phyloP scores from a whole-genome alignment of 2,329 filamentous ascomycete species.

The Podosphaera xanthii region DNA sequence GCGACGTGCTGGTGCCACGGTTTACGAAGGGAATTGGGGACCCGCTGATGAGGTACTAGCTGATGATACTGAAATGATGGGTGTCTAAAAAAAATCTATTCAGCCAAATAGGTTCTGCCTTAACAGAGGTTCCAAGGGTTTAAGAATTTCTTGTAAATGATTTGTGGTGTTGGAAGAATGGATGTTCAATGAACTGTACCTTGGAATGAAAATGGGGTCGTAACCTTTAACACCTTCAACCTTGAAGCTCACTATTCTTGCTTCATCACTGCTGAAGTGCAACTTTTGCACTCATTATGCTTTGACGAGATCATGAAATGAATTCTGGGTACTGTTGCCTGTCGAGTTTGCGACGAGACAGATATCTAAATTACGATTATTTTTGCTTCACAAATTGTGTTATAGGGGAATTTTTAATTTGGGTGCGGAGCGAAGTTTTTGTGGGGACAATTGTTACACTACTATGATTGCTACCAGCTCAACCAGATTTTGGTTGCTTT shows the following conservation, averaged over 20 bases:
- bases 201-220: neutral
- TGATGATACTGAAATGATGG: constrained; percentile 18
- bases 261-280: constrained; percentile 7
- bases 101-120: neutral
- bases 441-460: neutral
- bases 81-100: constrained; percentile 11
- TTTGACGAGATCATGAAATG: constrained; percentile 13
- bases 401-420: neutral
- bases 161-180: constrained; percentile 11
- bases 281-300: constrained; percentile 8
- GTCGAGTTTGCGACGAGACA: constrained; percentile 6
- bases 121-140: neutral
- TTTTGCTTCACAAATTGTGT: neutral
- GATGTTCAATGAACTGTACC: constrained; percentile 3
- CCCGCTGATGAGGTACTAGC: constrained; percentile 32
- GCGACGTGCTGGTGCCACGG: constrained; percentile 68
- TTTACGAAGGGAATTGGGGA: constrained; percentile 92
- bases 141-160: neutral
- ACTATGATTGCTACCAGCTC: constrained; percentile 7
- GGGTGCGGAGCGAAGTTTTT: neutral
- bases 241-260: constrained; percentile 6
- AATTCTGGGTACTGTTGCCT: constrained; percentile 3
- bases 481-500: constrained; percentile 8
- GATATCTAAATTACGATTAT: constrained; percentile 3
- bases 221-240: neutral